Evolutionary conservation across 2,329 filamentous ascomycete genomes (phyloP).

Genomic region (Diaporthe amygdali): DNA sequence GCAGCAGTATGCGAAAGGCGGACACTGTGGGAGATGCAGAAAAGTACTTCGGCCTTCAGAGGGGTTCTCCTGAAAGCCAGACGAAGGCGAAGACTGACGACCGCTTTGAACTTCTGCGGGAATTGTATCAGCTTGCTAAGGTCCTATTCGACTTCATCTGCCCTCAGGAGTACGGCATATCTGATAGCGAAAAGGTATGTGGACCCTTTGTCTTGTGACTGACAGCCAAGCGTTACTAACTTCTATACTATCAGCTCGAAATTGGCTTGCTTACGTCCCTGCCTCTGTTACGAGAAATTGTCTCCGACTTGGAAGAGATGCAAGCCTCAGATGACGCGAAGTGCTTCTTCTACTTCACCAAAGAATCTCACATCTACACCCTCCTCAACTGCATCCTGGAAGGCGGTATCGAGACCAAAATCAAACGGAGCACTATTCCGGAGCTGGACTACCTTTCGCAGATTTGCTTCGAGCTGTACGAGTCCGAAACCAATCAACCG

Average conservation of each 20-base stretch:
- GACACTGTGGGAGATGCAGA: slow-evolving; percentile 64
- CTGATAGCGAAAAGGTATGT: slow-evolving; percentile 80
- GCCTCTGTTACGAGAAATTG: slow-evolving; percentile 93
- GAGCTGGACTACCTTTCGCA: slow-evolving; percentile 97
- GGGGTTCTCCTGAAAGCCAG: slow-evolving; percentile 67
- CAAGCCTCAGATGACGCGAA: slow-evolving; percentile 94
- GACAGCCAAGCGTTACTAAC: slow-evolving; percentile 20
- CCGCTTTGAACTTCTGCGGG: slow-evolving; percentile 84
- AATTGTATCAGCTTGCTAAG: slow-evolving; percentile 92
- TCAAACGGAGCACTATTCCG: slow-evolving; percentile 91
- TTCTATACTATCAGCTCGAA: slow-evolving; percentile 63
- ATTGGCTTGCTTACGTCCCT: slow-evolving; percentile 94
- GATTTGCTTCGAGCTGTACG: slow-evolving; percentile 97
- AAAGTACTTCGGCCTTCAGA: slow-evolving; percentile 90
- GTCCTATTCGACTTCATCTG: slow-evolving; percentile 98
- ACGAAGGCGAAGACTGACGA: slow-evolving; percentile 82
- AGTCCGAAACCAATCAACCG: slow-evolving; percentile 76
- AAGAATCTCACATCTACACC: slow-evolving; percentile 98
- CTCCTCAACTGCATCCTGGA: slow-evolving; percentile 97
- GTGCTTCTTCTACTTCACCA: slow-evolving; percentile 98
- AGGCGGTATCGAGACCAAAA: slow-evolving; percentile 96
- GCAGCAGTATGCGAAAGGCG: slow-evolving; percentile 55
- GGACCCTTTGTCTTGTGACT: background rate
- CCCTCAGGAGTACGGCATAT: slow-evolving; percentile 97
- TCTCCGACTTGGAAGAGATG: slow-evolving; percentile 95